These are phyloP conservation scores for Amanita exitialis DNA, from an alignment of 768 basidiomycete species.

Conservation along the genomic window DNA sequence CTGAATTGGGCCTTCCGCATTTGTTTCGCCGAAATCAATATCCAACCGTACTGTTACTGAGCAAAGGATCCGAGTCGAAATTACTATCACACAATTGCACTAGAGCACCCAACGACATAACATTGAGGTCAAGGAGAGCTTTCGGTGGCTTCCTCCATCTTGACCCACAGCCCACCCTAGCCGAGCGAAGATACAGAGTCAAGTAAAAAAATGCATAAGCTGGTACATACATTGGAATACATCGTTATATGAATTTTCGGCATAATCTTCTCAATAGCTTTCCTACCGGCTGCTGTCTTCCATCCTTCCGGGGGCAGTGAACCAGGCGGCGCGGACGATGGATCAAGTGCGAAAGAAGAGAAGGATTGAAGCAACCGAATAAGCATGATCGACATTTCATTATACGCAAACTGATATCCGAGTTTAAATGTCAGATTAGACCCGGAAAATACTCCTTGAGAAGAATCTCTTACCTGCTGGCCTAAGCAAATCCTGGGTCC, in stretches of 20 bases:
- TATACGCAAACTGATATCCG: conserved; percentile 41
- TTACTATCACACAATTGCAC: no score
- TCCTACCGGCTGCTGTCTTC: conserved; percentile 33
- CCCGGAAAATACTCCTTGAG: no score
- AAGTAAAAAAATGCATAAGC: not conserved
- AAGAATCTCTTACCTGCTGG: conserved; percentile 32
- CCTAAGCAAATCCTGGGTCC: conserved; percentile 52
- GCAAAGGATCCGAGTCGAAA: no score
- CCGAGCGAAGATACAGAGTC: not conserved
- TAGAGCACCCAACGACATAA: no score
- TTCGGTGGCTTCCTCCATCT: conserved; percentile 27
- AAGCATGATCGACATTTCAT: conserved; percentile 55
- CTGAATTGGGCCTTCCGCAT: no score
- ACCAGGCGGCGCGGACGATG: conserved; percentile 30
- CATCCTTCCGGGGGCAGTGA: conserved; percentile 37
- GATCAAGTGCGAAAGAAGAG: conserved; percentile 34
- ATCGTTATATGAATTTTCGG: conserved; percentile 48
- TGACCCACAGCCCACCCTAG: conserved; percentile 50
- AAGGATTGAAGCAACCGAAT: conserved; percentile 54
- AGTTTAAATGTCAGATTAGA: not conserved
- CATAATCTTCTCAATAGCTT: conserved; percentile 38
- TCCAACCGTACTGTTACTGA: no score
- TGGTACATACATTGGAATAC: conserved; percentile 30
- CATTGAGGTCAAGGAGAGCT: no score
- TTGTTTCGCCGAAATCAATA: no score